phyloP scores from a whole-genome alignment of 75 land plant species.

The Adiantum capillusveneris region DNA sequence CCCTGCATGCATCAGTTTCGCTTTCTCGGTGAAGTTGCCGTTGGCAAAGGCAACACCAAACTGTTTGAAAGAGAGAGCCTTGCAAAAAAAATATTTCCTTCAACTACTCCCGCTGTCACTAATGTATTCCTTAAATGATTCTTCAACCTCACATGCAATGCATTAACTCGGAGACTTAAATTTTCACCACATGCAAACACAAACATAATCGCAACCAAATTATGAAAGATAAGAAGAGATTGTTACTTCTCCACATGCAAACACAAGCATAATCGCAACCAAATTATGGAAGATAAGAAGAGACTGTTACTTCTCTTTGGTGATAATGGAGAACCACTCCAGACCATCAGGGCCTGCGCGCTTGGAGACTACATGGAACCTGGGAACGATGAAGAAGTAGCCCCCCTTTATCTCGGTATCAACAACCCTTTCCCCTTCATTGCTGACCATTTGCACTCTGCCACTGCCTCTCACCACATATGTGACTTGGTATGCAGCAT shows the following conservation, averaged over 20 bases:
- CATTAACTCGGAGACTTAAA: too few relatives aligned
- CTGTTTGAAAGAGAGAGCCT: too few relatives aligned
- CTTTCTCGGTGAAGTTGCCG: too few relatives aligned
- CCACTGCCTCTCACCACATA: constrained; percentile 64
- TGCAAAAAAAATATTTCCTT: too few relatives aligned
- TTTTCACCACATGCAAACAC: too few relatives aligned
- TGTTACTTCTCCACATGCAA: constrained; percentile 54
- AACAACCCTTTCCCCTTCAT: constrained; percentile 54
- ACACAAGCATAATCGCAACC: too few relatives aligned
- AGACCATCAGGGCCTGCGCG: constrained; percentile 52
- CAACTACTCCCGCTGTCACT: too few relatives aligned
- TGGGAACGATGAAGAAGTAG: constrained; percentile 61
- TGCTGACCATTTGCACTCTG: constrained; percentile 62
- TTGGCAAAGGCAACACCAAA: too few relatives aligned
- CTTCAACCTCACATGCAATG: too few relatives aligned
- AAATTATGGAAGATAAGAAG: background rate
- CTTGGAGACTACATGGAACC: constrained; percentile 75
- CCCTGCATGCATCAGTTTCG: too few relatives aligned
- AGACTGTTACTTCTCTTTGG: constrained; percentile 46
- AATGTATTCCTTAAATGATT: too few relatives aligned
- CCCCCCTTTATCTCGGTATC: constrained; percentile 55
- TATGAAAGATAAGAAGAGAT: background rate
- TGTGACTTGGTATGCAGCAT: constrained; percentile 69
- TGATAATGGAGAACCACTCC: constrained; percentile 82
- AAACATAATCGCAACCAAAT: too few relatives aligned